A percentile compares a stretch with the other conserved stretches of the same genome.
Evolutionary conservation across 2,329 filamentous ascomycete genomes (phyloP).

Genomic region (Geoglossum cookeanum): DNA sequence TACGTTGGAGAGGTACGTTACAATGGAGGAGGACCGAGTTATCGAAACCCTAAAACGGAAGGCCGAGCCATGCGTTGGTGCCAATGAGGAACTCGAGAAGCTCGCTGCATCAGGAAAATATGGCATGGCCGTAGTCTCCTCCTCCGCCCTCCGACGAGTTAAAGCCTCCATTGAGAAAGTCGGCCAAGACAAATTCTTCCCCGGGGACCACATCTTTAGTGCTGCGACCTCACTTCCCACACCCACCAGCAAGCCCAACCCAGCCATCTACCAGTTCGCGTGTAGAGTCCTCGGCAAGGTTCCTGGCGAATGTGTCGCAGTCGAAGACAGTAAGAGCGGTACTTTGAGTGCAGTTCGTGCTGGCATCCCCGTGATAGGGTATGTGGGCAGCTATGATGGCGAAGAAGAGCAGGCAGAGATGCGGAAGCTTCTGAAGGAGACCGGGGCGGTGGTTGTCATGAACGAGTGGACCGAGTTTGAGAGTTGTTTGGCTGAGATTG

Average conservation of each 20-base stretch:
- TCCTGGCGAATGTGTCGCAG: slow-evolving; percentile 52
- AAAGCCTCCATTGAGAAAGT: slow-evolving; percentile 62
- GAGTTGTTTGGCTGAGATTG: slow-evolving; percentile 23
- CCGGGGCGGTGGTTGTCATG: slow-evolving; percentile 44
- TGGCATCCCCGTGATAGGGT: slow-evolving; percentile 63
- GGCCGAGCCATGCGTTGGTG: slow-evolving; percentile 48
- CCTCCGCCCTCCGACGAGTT: slow-evolving; percentile 60
- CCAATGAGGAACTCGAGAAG: slow-evolving; percentile 45
- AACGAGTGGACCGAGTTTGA: slow-evolving; percentile 27
- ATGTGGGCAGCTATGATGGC: slow-evolving; percentile 58
- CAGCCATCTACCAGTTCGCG: slow-evolving; percentile 68
- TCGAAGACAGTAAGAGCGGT: slow-evolving; percentile 81
- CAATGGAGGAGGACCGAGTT: slow-evolving; percentile 62
- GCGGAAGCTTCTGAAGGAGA: slow-evolving; percentile 38
- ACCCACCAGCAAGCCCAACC: slow-evolving; percentile 83
- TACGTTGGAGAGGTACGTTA: slow-evolving; percentile 57
- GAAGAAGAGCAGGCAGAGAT: slow-evolving; percentile 43
- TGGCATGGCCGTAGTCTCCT: slow-evolving; percentile 61
- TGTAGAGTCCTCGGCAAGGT: slow-evolving; percentile 54
- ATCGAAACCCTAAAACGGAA: slow-evolving; percentile 58
- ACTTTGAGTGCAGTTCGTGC: slow-evolving; percentile 59
- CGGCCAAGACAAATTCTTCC: slow-evolving; percentile 63
- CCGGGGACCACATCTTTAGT: slow-evolving; percentile 55
- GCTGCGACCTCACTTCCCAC: slow-evolving; percentile 58
- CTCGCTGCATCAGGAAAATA: slow-evolving; percentile 45